A percentile compares a stretch with the other conserved stretches of the same genome.
phyloP scores from a whole-genome alignment of 139 green algal species.

The Chlamydomonas eustigma region DNA sequence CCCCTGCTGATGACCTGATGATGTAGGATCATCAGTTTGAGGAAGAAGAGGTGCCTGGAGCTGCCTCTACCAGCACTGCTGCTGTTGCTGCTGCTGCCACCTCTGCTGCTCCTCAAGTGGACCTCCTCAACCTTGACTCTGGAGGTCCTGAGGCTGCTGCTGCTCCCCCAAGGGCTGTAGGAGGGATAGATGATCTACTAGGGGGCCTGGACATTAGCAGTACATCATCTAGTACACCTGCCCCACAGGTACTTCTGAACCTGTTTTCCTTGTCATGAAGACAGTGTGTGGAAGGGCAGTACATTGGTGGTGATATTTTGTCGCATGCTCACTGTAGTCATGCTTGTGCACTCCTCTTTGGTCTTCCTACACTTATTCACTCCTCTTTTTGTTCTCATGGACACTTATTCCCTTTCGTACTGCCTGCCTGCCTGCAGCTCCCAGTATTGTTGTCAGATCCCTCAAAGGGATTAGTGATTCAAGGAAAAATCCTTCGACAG shows the following conservation, averaged over 20 bases:
- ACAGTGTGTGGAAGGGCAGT: too few species aligned
- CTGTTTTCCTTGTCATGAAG: too few species aligned
- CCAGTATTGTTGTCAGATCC: conserved; percentile 58
- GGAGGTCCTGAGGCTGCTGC: conserved; percentile 10
- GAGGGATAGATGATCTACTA: conserved; percentile 47
- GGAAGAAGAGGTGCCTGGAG: conserved; percentile 21
- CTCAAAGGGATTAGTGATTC: background rate
- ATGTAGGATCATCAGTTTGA: conserved; percentile 26
- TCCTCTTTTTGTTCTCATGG: too few species aligned
- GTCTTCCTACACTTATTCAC: too few species aligned
- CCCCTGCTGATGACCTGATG: too few species aligned
- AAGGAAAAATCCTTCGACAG: conserved; percentile 47
- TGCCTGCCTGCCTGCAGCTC: conserved; percentile 37
- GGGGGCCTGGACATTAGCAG: conserved; percentile 44
- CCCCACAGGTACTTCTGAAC: too few species aligned
- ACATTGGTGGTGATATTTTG: too few species aligned
- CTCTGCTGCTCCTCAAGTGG: conserved; percentile 52
- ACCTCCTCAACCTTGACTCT: conserved; percentile 69
- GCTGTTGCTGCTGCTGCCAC: conserved; percentile 6
- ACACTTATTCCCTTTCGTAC: too few species aligned
- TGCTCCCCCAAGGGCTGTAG: background rate
- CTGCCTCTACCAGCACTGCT: conserved; percentile 19
- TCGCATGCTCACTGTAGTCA: too few species aligned
- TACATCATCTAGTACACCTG: background rate
- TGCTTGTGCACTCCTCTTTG: too few species aligned